Conservation (phyloP, 495 filamentous ascomycete species). For the Melanomma pulvis-pyrius region DNA sequence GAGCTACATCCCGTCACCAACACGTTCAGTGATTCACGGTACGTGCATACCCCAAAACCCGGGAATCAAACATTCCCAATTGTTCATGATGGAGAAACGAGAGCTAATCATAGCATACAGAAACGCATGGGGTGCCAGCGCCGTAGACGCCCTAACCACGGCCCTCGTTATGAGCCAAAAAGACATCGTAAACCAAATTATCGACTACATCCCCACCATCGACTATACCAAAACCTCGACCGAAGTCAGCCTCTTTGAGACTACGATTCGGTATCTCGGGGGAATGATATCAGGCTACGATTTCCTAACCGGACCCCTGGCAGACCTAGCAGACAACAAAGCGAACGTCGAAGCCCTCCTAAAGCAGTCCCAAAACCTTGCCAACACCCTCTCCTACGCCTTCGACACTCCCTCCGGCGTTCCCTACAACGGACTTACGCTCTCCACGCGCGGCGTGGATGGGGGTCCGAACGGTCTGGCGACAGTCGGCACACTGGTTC, state of each 20-base stretch:
- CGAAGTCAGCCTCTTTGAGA: constrained; percentile 80
- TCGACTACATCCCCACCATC: constrained; percentile 68
- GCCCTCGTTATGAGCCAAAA: constrained; percentile 75
- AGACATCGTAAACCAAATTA: constrained; percentile 67
- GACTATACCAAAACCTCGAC: constrained; percentile 65
- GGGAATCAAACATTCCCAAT: too few relatives aligned
- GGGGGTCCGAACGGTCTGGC: constrained; percentile 40
- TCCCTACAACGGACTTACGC: constrained; percentile 71
- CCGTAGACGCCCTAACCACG: constrained; percentile 80
- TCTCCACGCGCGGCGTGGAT: constrained; percentile 48
- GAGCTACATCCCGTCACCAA: constrained; percentile 72
- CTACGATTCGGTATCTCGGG: constrained; percentile 83
- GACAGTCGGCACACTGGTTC: constrained; percentile 52
- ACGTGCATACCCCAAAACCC: constrained; percentile 27
- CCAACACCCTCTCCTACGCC: constrained; percentile 72
- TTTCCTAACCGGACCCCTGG: constrained; percentile 70
- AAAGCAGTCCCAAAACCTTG: constrained; percentile 67
- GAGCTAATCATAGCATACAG: constrained; percentile 48
- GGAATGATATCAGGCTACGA: constrained; percentile 84
- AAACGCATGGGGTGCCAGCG: constrained; percentile 86
- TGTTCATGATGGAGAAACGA: too few relatives aligned
- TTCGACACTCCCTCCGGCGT: constrained; percentile 78
- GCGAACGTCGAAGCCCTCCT: constrained; percentile 60
- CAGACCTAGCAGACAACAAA: constrained; percentile 48
- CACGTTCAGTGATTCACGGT: constrained; percentile 69